These are phyloP conservation scores for Aspergillus sclerotioniger DNA, from an alignment of 495 filamentous ascomycete species.

Conservation along the genomic window DNA sequence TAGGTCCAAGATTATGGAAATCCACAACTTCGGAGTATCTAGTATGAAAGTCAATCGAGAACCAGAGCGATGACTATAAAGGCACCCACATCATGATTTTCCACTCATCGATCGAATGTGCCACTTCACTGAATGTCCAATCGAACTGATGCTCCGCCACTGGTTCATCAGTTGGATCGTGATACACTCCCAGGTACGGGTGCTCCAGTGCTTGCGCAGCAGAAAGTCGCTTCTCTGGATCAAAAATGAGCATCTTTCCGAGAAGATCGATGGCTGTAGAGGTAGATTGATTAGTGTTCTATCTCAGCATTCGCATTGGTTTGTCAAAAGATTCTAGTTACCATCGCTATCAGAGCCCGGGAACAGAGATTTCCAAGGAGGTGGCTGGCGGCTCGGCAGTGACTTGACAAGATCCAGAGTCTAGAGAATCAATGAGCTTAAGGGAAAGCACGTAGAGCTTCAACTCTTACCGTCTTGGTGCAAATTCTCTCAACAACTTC, in stretches of 20 bases:
- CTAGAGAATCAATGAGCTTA: constrained; percentile 41
- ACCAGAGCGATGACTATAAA: neutral
- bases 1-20: constrained; percentile 80
- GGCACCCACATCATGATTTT: constrained; percentile 97
- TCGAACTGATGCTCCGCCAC: constrained; percentile 95
- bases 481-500: constrained; percentile 98
- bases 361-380: constrained; percentile 84
- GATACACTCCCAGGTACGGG: constrained; percentile 91
- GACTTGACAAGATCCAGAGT: constrained; percentile 95
- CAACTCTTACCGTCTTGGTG: constrained; percentile 82
- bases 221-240: constrained; percentile 85
- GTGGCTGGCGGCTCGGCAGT: constrained; percentile 82
- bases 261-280: constrained; percentile 81
- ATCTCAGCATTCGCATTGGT: neutral
- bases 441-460: neutral
- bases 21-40: constrained; percentile 99
- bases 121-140: constrained; percentile 98
- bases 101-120: constrained; percentile 95
- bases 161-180: constrained; percentile 95
- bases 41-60: constrained; percentile 16
- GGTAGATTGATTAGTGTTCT: neutral
- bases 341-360: constrained; percentile 84
- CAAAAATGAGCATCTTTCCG: constrained; percentile 96
- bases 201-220: constrained; percentile 81
- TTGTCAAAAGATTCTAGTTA: constrained; percentile 38